Evolutionary conservation across 352 stramenopile genomes (phyloP).

Genomic region (Pythium phragmiticola): DNA sequence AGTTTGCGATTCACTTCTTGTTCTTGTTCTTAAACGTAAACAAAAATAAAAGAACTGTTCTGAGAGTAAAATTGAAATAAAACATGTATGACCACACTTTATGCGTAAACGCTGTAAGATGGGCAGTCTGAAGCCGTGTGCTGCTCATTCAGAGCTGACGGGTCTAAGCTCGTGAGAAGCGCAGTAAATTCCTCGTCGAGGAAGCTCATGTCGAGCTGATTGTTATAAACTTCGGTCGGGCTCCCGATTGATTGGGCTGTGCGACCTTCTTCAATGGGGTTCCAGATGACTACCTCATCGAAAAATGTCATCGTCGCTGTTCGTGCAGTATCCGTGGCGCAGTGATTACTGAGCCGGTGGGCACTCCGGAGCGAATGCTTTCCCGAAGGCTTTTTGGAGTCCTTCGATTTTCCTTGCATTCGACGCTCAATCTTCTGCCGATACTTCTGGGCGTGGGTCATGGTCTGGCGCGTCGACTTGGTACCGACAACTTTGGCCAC

Average conservation of each 20-base stretch:
- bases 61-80: no score
- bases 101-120: no score
- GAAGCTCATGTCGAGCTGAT: neutral
- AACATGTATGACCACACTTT: no score
- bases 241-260: neutral
- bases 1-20: no score
- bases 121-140: no score
- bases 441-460: slow-evolving; percentile 1
- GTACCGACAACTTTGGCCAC: slow-evolving; percentile 3
- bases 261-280: neutral
- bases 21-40: no score
- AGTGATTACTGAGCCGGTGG: no score
- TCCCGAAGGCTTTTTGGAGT: neutral
- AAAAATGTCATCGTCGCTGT: neutral
- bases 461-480: neutral
- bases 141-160: neutral
- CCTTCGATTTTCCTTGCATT: neutral
- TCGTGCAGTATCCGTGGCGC: no score
- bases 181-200: neutral
- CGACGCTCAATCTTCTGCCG: slow-evolving; percentile 2
- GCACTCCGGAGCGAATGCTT: no score
- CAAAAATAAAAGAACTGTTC: no score
- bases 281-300: neutral
- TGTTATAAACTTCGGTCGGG: neutral
- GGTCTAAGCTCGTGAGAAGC: neutral